A percentile compares a stretch with the other conserved stretches of the same genome.
phyloP scores from a whole-genome alignment of 345 rosid species.

The Hibiscus tridactylites region DNA sequence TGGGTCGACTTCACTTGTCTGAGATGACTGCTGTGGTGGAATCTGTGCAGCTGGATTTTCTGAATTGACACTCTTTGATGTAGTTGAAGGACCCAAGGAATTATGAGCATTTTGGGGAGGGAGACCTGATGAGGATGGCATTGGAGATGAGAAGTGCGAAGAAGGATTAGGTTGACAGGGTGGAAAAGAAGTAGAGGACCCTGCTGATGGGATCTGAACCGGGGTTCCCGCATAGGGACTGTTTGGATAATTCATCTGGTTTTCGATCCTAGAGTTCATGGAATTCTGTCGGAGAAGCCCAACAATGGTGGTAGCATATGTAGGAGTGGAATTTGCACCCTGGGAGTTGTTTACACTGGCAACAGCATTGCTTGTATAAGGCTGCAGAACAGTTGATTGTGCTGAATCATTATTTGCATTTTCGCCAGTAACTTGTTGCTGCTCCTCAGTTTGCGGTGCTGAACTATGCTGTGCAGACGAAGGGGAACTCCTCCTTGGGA shows the following conservation, averaged over 20 bases:
- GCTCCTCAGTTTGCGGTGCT: slow-evolving; percentile 24
- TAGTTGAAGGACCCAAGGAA: slow-evolving; percentile 11
- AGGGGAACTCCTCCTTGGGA: slow-evolving; percentile 34
- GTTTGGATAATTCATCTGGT: slow-evolving; percentile 29
- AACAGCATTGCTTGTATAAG: slow-evolving; percentile 26
- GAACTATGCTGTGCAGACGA: slow-evolving; percentile 20
- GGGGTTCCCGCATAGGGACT: slow-evolving; percentile 40
- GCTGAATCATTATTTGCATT: slow-evolving; percentile 17
- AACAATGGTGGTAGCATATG: slow-evolving; percentile 34
- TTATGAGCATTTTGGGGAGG: slow-evolving; percentile 25
- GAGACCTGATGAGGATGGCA: slow-evolving; percentile 37
- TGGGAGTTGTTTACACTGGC: slow-evolving; percentile 30
- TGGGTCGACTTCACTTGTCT: slow-evolving; percentile 36
- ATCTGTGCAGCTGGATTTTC: slow-evolving; percentile 29
- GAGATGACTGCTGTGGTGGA: slow-evolving; percentile 30
- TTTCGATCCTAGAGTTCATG: slow-evolving; percentile 47
- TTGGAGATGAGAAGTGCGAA: slow-evolving; percentile 40
- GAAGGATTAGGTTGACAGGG: slow-evolving; percentile 31
- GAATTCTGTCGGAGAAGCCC: slow-evolving; percentile 51
- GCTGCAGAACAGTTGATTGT: slow-evolving; percentile 30
- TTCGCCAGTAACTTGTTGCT: slow-evolving; percentile 5
- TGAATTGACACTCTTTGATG: slow-evolving; percentile 22
- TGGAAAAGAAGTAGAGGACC: slow-evolving; percentile 41
- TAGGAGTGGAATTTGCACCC: slow-evolving; percentile 21
- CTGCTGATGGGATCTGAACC: slow-evolving; percentile 41